These are phyloP conservation scores for Pseudophaeomoniella oleicola DNA, from an alignment of 2,329 filamentous ascomycete genomes.

Conservation along the genomic window DNA sequence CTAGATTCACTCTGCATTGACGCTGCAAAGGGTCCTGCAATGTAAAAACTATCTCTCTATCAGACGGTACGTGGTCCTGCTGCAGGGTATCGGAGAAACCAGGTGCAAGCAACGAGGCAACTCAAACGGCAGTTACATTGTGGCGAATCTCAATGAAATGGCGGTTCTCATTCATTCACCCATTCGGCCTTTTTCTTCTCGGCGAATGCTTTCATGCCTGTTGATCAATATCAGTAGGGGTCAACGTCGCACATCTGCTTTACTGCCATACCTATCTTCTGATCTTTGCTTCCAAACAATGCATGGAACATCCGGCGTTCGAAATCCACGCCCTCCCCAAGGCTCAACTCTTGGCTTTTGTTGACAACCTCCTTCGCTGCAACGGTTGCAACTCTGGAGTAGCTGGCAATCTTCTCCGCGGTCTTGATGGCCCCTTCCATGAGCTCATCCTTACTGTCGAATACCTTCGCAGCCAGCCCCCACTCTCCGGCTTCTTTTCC, in stretches of 20 bases:
- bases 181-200: constrained; percentile 90
- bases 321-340: constrained; percentile 86
- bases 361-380: constrained; percentile 97
- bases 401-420: constrained; percentile 76
- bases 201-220: constrained; percentile 77
- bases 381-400: constrained; percentile 74
- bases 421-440: constrained; percentile 69
- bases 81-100: too few relatives aligned
- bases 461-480: constrained; percentile 75
- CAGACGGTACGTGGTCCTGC: too few relatives aligned
- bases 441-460: constrained; percentile 59
- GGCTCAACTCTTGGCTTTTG: constrained; percentile 83
- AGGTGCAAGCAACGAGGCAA: too few relatives aligned
- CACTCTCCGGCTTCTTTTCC: constrained; percentile 76
- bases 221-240: neutral
- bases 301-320: constrained; percentile 88
- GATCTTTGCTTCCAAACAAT: constrained; percentile 85
- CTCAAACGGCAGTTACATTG: too few relatives aligned
- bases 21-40: too few relatives aligned
- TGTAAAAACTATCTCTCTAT: too few relatives aligned
- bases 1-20: too few relatives aligned
- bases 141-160: too few relatives aligned
- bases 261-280: constrained; percentile 69
- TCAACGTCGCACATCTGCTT: neutral
- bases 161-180: constrained; percentile 68